These are phyloP conservation scores for Aureobasidium sp. DNA, from an alignment of 2,329 filamentous ascomycete species.

Conservation along the genomic window DNA sequence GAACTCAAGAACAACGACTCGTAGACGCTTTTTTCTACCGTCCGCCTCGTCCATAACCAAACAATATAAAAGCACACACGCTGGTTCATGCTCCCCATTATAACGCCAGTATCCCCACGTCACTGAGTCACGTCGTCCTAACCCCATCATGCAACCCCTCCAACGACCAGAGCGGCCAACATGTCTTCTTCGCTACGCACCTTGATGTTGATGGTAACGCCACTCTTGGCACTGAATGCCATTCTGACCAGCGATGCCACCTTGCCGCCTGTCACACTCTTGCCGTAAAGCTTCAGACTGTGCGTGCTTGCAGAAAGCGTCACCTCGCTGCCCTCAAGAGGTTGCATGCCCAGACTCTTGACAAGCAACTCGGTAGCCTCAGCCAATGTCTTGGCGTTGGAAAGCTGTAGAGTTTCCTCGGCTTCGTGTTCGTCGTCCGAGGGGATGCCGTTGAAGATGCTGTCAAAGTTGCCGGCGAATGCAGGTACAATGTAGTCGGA, in stretches of 20 bases:
- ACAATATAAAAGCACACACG: constrained; percentile 8
- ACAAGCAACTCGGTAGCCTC: constrained; percentile 90
- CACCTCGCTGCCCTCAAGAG: constrained; percentile 89
- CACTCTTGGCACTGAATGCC: constrained; percentile 87
- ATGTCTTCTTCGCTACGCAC: constrained; percentile 89
- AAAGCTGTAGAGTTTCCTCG: constrained; percentile 82
- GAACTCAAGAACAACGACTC: neutral
- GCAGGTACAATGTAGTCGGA: constrained; percentile 91
- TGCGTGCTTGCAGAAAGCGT: constrained; percentile 83
- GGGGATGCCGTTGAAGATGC: constrained; percentile 75
- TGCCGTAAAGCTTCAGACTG: constrained; percentile 90
- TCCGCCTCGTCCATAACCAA: neutral
- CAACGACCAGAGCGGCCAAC: constrained; percentile 76
- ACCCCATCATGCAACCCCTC: constrained; percentile 65
- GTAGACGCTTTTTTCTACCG: constrained; percentile 14
- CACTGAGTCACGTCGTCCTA: neutral
- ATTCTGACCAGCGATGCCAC: constrained; percentile 85
- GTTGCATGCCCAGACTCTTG: constrained; percentile 81
- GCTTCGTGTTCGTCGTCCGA: constrained; percentile 83
- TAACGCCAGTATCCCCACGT: constrained; percentile 5
- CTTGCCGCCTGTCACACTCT: constrained; percentile 83
- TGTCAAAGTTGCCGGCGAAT: constrained; percentile 90
- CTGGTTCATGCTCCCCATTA: constrained; percentile 13
- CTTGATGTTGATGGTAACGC: constrained; percentile 92
- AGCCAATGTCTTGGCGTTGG: constrained; percentile 86